Evolutionary conservation across 139 green algal species (phyloP), one percentile per base, ranked within the genome.

Genomic region (Chlorella vulgaris): DNA sequence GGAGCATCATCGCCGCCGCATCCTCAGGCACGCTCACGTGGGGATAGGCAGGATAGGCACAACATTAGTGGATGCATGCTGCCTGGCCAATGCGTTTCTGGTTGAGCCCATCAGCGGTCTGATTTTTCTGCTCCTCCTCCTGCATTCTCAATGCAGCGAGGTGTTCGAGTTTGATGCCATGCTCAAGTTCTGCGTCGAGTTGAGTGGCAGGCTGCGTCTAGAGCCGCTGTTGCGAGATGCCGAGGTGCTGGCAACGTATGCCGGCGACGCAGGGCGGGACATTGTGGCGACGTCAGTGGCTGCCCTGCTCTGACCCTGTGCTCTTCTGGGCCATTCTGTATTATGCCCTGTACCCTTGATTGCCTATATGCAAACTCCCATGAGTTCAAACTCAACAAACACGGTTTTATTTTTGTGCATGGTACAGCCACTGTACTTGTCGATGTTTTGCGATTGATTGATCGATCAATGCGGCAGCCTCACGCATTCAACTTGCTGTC

Each of bases 141-240:
- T 10, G 47, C 47, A 55, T 55, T 10, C 7, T 10, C 22, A n/a
- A n/a, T n/a, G 74, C 74, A 78, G 85, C 15, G 81, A 67, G 29
- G 29, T 68, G 38, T 83, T 90, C 47, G 88, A 93, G 78, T 94
- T 96, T 85, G 94, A 98, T 78, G 90, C 70, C 69, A 68, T 98
- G 74, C 88, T 98, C 29, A 88, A 90, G 53, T 89, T 94, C 15
- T 94, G 86, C 61, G 82, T 95, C 26, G 81, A 90, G 13, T 77
- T 97, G 22, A 82, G 47, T 1, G 90, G 92, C 21, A 82, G 69
- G 19, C 85, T 98, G 50, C 70, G 91, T 47, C 83, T 97, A 69
- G 71, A 87, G 36, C 65, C 63, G 28, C 82, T 88, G 58, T 76
- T 98, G 81, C 55, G 83, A 24, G 85, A 95, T 38, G 94, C 94